phyloP scores from a whole-genome alignment of 805 yeast species.

The Cephaloascus fragrans region DNA sequence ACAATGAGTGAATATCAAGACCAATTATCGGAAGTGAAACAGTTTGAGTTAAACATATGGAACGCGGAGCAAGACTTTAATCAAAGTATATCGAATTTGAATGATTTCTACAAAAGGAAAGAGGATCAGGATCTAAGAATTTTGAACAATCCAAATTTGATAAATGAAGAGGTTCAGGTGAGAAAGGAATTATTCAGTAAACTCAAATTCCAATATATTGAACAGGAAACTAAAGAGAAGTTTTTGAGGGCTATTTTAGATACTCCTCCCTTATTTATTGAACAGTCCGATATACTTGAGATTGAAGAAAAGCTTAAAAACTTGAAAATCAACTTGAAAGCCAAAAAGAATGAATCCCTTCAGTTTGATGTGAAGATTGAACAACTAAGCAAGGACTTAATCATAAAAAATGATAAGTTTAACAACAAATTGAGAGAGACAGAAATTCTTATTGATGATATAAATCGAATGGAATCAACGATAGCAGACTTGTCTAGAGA shows the following conservation, averaged over 20 bases:
- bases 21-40: background rate
- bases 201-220: slow-evolving; percentile 55
- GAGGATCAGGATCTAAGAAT: background rate
- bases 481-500: background rate
- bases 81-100: background rate
- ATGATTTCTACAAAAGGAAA: background rate
- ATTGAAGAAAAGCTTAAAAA: slow-evolving; percentile 13
- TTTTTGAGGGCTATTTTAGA: slow-evolving; percentile 44
- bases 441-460: background rate
- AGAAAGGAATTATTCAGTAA: slow-evolving; percentile 37
- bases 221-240: slow-evolving; percentile 63
- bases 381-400: background rate
- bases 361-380: background rate
- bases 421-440: background rate
- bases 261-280: slow-evolving; percentile 15
- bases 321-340: slow-evolving; percentile 15
- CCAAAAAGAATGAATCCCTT: slow-evolving; percentile 8
- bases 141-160: slow-evolving; percentile 15
- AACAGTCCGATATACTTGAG: slow-evolving; percentile 21
- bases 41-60: background rate
- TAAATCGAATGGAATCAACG: background rate
- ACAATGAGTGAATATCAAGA: no score
- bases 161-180: slow-evolving; percentile 23
- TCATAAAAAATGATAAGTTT: background rate
- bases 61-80: background rate